phyloP scores from a whole-genome alignment of 176 grass and related monocot genomes.

The Oryza australiensis region DNA sequence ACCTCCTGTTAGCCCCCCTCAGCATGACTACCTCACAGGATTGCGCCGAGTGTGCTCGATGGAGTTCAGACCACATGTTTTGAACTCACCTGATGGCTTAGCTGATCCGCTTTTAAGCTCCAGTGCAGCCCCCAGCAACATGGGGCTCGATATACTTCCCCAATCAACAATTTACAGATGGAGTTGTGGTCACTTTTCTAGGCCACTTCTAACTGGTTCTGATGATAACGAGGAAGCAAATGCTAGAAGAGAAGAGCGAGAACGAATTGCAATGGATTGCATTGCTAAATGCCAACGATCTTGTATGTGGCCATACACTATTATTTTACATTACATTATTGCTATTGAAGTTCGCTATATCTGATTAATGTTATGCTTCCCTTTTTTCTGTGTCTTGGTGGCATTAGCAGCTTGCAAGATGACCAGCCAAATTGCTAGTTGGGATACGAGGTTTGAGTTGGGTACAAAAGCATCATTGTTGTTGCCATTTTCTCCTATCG shows the following conservation, averaged over 20 bases:
- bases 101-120: conserved; percentile 71
- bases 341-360: background rate
- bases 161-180: conserved; percentile 94
- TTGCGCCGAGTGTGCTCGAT: conserved; percentile 91
- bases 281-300: conserved; percentile 82
- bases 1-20: conserved; percentile 95
- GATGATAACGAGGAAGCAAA: conserved; percentile 82
- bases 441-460: conserved; percentile 88
- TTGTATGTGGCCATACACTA: conserved; percentile 53
- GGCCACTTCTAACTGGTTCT: conserved; percentile 72
- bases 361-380: conserved; percentile 22
- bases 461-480: conserved; percentile 81
- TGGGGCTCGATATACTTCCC: conserved; percentile 54
- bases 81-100: conserved; percentile 86
- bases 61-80: conserved; percentile 77
- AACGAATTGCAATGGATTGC: conserved; percentile 70
- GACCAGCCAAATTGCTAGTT: conserved; percentile 92
- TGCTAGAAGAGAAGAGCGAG: conserved; percentile 85
- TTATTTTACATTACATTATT: conserved; percentile 28
- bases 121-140: conserved; percentile 44
- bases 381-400: conserved; percentile 39
- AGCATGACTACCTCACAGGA: conserved; percentile 80
- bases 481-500: conserved; percentile 81
- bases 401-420: conserved; percentile 90
- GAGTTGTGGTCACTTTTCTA: conserved; percentile 98